Base-by-base conservation (phyloP, 2,329 filamentous ascomycete genomes). In the Aspergillus pseudoterreus region DNA sequence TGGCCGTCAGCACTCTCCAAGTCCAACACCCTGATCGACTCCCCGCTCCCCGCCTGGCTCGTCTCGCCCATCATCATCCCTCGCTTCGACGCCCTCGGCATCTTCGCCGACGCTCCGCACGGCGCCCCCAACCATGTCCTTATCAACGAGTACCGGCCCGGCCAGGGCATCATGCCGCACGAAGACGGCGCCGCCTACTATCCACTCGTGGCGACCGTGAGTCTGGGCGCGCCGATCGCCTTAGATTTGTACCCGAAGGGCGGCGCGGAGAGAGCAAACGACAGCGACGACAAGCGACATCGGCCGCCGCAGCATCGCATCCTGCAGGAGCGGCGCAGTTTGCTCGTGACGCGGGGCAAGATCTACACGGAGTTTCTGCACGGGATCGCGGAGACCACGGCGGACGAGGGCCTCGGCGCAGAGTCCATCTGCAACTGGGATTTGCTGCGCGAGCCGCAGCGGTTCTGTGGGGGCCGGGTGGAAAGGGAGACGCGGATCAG, bases 141-240 rank as follows among this genome's bases (percentile, higher is more conserved):
- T 35, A 84, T 97, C 61, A 99, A 99, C 65, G 92, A 96, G 69
- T 99, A 97, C 69, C 79, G 80, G 1, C 84, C 89, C 0, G 90
- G 89, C 2, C 83, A 96, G 56, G 92, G 92, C n/a, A 97, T 97
- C 59, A 95, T 96, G 89, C 86, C 92, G 43, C 92, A 97, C 69
- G 94, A 96, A 77, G 92, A 99, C 69, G 94, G 92, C 1, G 75
- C 82, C 8, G 90, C 92, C 9, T 99, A 99, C 67, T 82, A 88
- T 65, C 88, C 88, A 1, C 84, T 95, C 12, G 92, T 96, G 11
- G 94, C 90, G 57, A 97, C 94, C 1, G 86, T 97, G 56, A 95
- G 90, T 72, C 75, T 99, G 6, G 90, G 90, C 0, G 83, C 83
- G 9, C 83, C 83, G 44, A 76, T 95, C 8, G 90, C 92, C 52